Conservation (phyloP, 225 moss, liverwort and hornwort species). For the Sphagnum contortum region DNA sequence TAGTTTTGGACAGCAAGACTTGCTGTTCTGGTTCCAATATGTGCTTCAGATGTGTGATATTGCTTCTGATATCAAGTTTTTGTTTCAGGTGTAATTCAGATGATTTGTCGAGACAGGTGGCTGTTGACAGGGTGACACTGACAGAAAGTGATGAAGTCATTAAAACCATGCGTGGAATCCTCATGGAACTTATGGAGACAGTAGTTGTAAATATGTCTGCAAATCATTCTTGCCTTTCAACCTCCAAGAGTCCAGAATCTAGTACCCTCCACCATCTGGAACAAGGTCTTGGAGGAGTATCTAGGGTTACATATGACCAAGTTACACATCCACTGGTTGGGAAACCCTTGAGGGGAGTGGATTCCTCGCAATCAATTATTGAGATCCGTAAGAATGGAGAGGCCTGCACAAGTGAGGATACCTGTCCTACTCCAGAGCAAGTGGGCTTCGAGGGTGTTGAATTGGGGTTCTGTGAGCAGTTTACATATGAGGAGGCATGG, state of each 20-base stretch:
- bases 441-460: constrained; percentile 2
- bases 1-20: too few species aligned
- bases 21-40: too few species aligned
- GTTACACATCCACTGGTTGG: constrained; percentile 18
- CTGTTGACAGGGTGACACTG: constrained; percentile 10
- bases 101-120: constrained; percentile 13
- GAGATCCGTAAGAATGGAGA: constrained; percentile 19
- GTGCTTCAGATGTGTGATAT: too few species aligned
- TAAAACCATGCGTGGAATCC: constrained; percentile 26
- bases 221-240: constrained; percentile 11
- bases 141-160: constrained; percentile 20
- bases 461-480: constrained; percentile 16
- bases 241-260: constrained; percentile 19
- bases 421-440: constrained; percentile 26
- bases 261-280: constrained; percentile 17
- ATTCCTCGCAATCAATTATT: constrained; percentile 32
- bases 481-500: constrained; percentile 30
- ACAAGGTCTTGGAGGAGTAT: constrained; percentile 15
- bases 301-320: constrained; percentile 36
- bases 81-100: constrained; percentile 26
- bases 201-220: constrained; percentile 17
- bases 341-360: constrained; percentile 29
- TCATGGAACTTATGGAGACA: constrained; percentile 35
- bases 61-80: too few species aligned
- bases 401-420: constrained; percentile 37